phyloP scores from a whole-genome alignment of 805 yeast species.

The Pichia manshurica region DNA sequence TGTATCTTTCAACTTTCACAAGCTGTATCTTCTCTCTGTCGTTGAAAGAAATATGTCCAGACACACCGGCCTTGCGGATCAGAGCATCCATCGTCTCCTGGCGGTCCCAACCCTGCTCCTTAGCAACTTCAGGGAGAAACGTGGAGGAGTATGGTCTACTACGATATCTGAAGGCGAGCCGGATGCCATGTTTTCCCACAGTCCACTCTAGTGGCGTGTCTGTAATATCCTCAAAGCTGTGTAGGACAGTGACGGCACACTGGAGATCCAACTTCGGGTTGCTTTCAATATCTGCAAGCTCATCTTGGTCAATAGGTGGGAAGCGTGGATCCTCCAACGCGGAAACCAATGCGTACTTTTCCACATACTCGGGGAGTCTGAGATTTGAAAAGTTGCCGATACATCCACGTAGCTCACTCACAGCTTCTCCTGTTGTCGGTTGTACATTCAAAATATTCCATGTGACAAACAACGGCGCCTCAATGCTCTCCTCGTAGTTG shows the following conservation, averaged over 20 bases:
- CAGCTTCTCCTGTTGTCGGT: slow-evolving; percentile 14
- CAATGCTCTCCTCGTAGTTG: slow-evolving; percentile 14
- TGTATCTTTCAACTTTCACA: slow-evolving; percentile 40
- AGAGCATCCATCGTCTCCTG: slow-evolving; percentile 64
- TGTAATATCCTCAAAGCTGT: slow-evolving; percentile 46
- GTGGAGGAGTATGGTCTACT: slow-evolving; percentile 50
- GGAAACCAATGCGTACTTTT: slow-evolving; percentile 55
- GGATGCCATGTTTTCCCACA: slow-evolving; percentile 76
- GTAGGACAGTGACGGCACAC: slow-evolving; percentile 60
- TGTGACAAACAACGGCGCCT: slow-evolving; percentile 75
- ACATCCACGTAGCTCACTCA: slow-evolving; percentile 66
- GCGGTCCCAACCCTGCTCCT: slow-evolving; percentile 79
- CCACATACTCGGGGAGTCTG: slow-evolving; percentile 52
- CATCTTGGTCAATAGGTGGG: slow-evolving; percentile 50
- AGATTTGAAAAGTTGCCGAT: slow-evolving; percentile 77
- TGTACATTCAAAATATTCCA: slow-evolving; percentile 52
- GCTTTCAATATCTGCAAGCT: slow-evolving; percentile 36
- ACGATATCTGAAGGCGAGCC: slow-evolving; percentile 4
- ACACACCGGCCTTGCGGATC: slow-evolving; percentile 63
- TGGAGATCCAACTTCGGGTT: slow-evolving; percentile 26
- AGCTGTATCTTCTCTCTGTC: not conserved
- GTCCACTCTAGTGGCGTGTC: slow-evolving; percentile 63
- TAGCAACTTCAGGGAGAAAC: slow-evolving; percentile 85
- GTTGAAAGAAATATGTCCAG: not conserved
- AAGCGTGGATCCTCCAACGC: slow-evolving; percentile 81